Evolutionary conservation across 306 rosid species (phyloP).

Genomic region (Potentilla sterilis): DNA sequence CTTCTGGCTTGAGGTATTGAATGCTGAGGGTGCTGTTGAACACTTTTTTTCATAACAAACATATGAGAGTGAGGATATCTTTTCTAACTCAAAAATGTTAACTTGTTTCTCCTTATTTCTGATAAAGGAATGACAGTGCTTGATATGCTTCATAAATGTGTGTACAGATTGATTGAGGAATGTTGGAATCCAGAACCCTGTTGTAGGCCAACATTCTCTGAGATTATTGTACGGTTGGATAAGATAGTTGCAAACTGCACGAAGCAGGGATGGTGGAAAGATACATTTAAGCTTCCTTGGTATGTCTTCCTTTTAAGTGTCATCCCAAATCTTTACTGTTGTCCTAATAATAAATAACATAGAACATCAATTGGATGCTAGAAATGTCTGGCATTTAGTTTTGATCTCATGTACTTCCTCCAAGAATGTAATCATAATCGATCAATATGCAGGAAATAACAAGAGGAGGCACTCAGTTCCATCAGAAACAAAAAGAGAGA

Average conservation of each 20-base stretch:
- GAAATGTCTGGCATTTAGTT: not conserved
- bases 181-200: slow-evolving; percentile 86
- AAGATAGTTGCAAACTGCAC: slow-evolving; percentile 82
- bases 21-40: not conserved
- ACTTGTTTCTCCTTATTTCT: not conserved
- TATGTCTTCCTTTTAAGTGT: too few relatives aligned
- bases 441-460: slow-evolving; percentile 26
- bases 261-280: slow-evolving; percentile 99
- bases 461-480: slow-evolving; percentile 15
- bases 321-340: not conserved
- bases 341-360: not conserved
- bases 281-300: slow-evolving; percentile 81
- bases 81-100: not conserved
- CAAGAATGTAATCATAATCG: not conserved
- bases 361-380: not conserved
- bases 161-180: slow-evolving; percentile 84
- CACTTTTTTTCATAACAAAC: not conserved
- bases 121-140: not conserved
- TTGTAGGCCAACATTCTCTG: slow-evolving; percentile 87
- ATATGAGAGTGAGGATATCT: not conserved
- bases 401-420: not conserved
- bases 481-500: not conserved
- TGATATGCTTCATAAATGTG: not conserved
- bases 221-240: slow-evolving; percentile 73
- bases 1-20: not conserved